These are phyloP conservation scores for Dactylellina parvicollis DNA, from an alignment of 2,329 filamentous ascomycete genomes.

Conservation along the genomic window DNA sequence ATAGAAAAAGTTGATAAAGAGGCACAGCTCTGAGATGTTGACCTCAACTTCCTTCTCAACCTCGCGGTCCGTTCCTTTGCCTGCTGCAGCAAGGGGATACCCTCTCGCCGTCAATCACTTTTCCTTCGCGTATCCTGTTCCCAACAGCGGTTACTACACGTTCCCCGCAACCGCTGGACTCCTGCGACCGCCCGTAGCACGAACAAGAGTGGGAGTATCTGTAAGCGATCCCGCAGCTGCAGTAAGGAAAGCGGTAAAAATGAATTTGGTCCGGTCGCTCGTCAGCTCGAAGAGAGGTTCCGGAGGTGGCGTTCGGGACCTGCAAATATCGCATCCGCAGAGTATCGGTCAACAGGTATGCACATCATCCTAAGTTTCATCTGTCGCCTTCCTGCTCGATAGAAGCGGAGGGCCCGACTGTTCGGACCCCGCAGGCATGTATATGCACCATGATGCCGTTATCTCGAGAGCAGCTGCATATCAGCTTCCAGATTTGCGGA, in stretches of 20 bases:
- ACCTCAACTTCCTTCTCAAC: slow-evolving; percentile 37
- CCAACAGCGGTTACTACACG: slow-evolving; percentile 25
- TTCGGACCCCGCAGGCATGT: background rate
- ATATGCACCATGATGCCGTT: slow-evolving; percentile 12
- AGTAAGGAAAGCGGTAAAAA: slow-evolving; percentile 22
- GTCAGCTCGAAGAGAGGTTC: slow-evolving; percentile 47
- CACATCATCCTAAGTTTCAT: background rate
- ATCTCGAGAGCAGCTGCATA: slow-evolving; percentile 4
- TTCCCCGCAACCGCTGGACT: slow-evolving; percentile 32
- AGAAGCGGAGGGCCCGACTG: background rate
- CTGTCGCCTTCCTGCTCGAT: slow-evolving; percentile 6
- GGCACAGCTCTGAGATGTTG: slow-evolving; percentile 26
- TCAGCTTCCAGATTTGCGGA: slow-evolving; percentile 6
- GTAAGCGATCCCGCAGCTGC: slow-evolving; percentile 18
- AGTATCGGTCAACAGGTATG: slow-evolving; percentile 43
- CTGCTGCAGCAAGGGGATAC: slow-evolving; percentile 1
- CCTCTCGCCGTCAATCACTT: slow-evolving; percentile 24
- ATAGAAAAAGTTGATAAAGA: slow-evolving; percentile 50
- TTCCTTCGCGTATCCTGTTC: slow-evolving; percentile 28
- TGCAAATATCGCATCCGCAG: slow-evolving; percentile 48
- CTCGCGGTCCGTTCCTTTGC: slow-evolving; percentile 38
- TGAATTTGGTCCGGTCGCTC: slow-evolving; percentile 53
- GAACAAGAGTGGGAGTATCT: background rate
- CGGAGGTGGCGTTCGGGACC: slow-evolving; percentile 25
- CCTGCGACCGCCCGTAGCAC: slow-evolving; percentile 19